Conservation (phyloP, 2,329 filamentous ascomycete species). For the Pseudocercospora pini-densiflorae region DNA sequence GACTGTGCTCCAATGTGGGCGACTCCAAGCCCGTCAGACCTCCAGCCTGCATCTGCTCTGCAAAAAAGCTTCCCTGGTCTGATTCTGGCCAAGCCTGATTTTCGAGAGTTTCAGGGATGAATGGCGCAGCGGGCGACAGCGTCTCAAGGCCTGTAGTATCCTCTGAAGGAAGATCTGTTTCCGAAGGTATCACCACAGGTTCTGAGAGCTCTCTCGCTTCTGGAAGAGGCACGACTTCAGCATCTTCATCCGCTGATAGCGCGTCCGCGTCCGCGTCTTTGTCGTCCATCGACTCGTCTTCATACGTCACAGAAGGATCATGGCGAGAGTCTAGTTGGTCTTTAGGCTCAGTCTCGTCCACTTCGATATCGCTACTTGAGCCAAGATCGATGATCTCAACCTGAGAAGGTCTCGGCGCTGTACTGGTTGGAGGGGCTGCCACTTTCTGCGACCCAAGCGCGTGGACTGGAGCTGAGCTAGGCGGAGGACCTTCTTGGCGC, state of each 20-base stretch:
- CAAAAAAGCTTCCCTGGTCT: slow-evolving; percentile 17
- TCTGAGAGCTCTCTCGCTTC: not conserved
- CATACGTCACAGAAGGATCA: not conserved
- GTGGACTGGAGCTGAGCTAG: slow-evolving; percentile 13
- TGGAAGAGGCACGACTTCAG: not conserved
- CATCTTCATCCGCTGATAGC: not conserved
- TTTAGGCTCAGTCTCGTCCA: not conserved
- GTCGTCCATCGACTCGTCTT: not conserved
- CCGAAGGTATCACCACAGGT: not conserved
- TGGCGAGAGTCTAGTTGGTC: not conserved
- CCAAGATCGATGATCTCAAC: slow-evolving; percentile 33
- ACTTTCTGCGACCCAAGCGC: slow-evolving; percentile 10
- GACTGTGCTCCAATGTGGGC: not conserved
- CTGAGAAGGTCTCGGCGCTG: slow-evolving; percentile 18
- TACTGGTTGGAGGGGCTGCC: slow-evolving; percentile 3
- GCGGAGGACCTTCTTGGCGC: not conserved
- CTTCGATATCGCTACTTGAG: slow-evolving; percentile 25
- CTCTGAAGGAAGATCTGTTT: not conserved
- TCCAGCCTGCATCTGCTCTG: slow-evolving; percentile 15
- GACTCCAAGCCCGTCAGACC: slow-evolving; percentile 2
- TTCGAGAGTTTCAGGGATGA: slow-evolving; percentile 13
- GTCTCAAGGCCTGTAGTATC: slow-evolving; percentile 1
- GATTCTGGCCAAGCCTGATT: slow-evolving; percentile 11
- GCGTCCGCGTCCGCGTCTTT: not conserved
- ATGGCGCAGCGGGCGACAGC: not conserved